Evolutionary conservation across 495 filamentous ascomycete genomes (phyloP).

Genomic region (Aspergillus sclerotiicarbonarius): DNA sequence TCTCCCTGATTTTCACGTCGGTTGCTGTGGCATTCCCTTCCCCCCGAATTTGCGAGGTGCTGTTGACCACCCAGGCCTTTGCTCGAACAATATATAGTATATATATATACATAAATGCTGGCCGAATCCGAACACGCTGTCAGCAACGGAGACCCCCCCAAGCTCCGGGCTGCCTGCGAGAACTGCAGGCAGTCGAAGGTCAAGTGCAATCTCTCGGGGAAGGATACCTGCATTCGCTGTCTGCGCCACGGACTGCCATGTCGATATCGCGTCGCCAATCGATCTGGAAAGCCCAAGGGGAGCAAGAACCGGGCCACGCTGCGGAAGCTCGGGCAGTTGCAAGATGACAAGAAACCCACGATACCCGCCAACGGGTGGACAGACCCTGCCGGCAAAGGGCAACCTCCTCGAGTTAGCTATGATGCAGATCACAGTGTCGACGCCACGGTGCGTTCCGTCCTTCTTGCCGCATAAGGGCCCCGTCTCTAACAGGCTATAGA

Average conservation of each 20-base stretch:
- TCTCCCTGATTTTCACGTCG: background rate
- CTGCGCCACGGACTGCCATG: conserved; percentile 45
- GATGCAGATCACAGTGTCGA: background rate
- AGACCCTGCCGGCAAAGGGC: background rate
- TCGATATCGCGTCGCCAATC: conserved; percentile 45
- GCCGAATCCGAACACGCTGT: conserved; percentile 28
- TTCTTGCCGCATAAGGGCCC: background rate
- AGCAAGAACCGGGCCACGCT: conserved; percentile 48
- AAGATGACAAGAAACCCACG: conserved; percentile 26
- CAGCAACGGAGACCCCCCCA: conserved; percentile 31
- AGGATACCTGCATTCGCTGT: conserved; percentile 43
- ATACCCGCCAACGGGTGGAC: background rate
- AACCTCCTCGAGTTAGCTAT: background rate
- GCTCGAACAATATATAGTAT: background rate
- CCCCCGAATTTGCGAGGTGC: background rate
- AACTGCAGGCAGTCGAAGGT: conserved; percentile 50
- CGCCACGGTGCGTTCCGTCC: background rate
- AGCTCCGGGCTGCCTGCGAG: conserved; percentile 47
- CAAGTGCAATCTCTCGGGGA: conserved; percentile 45
- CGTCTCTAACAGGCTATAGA: conserved; percentile 1
- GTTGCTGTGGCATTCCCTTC: background rate
- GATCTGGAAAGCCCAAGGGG: conserved; percentile 48
- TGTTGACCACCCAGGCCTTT: background rate
- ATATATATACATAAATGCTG: conserved; percentile 27
- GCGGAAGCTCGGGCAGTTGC: conserved; percentile 41